Conservation (phyloP, 2,329 filamentous ascomycete genomes). For the Calonectria hongkongensis region DNA sequence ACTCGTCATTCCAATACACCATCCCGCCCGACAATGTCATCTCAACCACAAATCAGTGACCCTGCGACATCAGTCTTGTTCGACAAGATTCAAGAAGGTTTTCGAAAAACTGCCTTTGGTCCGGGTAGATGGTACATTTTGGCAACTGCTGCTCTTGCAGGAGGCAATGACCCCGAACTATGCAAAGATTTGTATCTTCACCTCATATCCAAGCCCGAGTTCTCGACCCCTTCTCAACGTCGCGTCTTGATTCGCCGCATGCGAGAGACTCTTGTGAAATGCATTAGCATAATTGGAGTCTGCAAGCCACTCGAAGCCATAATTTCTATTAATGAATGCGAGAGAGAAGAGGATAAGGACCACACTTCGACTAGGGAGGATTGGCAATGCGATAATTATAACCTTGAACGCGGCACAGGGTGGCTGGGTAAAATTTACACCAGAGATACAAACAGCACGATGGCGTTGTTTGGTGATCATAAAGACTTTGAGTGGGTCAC, state of each 20-base stretch:
- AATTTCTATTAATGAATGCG: neutral
- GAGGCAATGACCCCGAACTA: neutral
- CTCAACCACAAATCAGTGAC: neutral
- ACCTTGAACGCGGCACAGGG: neutral
- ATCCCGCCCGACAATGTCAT: neutral
- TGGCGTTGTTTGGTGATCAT: neutral
- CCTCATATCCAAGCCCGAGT: neutral
- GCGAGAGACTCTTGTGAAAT: neutral
- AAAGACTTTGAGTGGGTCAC: neutral
- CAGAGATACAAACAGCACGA: neutral
- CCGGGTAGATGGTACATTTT: neutral
- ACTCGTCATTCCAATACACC: neutral
- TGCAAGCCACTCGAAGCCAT: neutral
- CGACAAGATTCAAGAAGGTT: neutral
- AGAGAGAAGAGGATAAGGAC: neutral
- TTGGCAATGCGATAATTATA: neutral
- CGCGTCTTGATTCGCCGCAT: neutral
- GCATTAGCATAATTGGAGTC: neutral
- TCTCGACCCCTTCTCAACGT: neutral
- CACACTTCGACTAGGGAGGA: neutral
- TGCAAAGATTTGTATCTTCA: neutral
- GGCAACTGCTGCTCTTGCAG: neutral
- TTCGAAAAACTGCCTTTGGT: neutral
- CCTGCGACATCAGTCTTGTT: neutral
- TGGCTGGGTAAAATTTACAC: neutral